These are phyloP conservation scores for Incumbomyces delicatus DNA, from an alignment of 2,329 filamentous ascomycete genomes.

Conservation along the genomic window DNA sequence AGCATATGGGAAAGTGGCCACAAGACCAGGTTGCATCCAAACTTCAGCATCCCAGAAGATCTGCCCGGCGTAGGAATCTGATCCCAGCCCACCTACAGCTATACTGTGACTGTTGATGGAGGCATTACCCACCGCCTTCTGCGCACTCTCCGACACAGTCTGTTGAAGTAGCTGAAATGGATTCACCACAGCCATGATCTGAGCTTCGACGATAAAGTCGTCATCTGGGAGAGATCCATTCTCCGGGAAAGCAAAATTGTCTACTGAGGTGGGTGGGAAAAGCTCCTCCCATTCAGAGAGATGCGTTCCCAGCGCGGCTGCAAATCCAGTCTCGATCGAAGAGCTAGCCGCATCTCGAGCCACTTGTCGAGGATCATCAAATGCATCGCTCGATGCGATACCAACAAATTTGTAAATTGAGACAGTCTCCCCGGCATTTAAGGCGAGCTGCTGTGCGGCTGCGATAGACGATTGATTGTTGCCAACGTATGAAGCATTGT, in stretches of 20 bases:
- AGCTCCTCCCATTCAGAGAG: conserved; percentile 52
- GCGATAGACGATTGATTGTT: conserved; percentile 55
- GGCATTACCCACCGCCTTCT: conserved; percentile 36
- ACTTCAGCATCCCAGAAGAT: conserved; percentile 60
- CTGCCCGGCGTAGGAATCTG: conserved; percentile 56
- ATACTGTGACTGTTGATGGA: conserved; percentile 53
- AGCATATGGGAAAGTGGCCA: conserved; percentile 52
- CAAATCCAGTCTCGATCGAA: conserved; percentile 46
- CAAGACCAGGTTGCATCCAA: conserved; percentile 60
- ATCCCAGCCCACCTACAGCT: conserved; percentile 57
- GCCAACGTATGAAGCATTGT: conserved; percentile 40
- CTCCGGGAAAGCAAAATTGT: conserved; percentile 49
- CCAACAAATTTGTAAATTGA: conserved; percentile 59
- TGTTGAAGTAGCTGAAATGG: conserved; percentile 40
- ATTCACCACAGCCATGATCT: conserved; percentile 39
- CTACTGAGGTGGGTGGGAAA: conserved; percentile 52
- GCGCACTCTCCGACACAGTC: conserved; percentile 44
- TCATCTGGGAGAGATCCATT: conserved; percentile 51
- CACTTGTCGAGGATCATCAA: conserved; percentile 44
- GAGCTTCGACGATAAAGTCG: conserved; percentile 44
- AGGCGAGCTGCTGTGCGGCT: conserved; percentile 46
- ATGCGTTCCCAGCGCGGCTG: conserved; percentile 47
- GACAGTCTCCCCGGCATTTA: conserved; percentile 44
- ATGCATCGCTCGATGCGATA: conserved; percentile 59
- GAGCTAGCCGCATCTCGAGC: conserved; percentile 47